Evolutionary conservation across 257 asterid species (phyloP).

Genomic region (Solanum appendiculatum): DNA sequence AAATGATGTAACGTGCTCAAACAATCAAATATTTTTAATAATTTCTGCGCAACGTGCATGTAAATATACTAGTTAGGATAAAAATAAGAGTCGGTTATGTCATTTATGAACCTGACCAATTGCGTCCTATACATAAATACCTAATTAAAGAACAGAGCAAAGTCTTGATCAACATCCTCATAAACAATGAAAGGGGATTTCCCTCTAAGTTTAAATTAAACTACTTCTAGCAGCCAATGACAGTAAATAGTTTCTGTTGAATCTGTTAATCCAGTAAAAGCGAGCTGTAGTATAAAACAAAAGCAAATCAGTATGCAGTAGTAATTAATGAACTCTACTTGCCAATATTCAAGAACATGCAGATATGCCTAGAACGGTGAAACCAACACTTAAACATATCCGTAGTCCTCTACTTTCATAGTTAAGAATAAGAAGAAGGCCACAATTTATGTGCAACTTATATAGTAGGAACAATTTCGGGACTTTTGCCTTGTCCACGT

Average conservation of each 20-base stretch:
- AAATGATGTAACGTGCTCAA: no score
- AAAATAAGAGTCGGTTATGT: not conserved
- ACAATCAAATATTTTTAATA: no score
- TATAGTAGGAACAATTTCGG: no score
- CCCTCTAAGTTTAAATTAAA: conserved; percentile 90
- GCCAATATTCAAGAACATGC: not conserved
- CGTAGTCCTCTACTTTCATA: no score
- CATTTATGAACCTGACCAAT: not conserved
- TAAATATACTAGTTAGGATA: no score
- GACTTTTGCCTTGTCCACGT: conserved; percentile 77
- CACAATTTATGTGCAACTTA: no score
- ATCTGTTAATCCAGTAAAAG: conserved; percentile 90
- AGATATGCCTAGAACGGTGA: no score
- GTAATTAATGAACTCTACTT: no score
- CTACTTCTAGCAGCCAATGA: conserved; percentile 76
- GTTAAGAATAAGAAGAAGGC: not conserved
- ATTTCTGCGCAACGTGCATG: no score
- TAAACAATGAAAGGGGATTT: conserved; percentile 93
- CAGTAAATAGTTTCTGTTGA: conserved; percentile 56
- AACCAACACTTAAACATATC: no score
- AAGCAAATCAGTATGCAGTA: not conserved
- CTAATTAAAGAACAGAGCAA: conserved; percentile 29
- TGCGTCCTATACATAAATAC: conserved; percentile 13
- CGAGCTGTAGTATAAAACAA: conserved; percentile 36
- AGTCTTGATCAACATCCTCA: conserved; percentile 15